Evolutionary conservation across 169 alveolate genomes (phyloP), one percentile per base, ranked within the genome.

Genomic region (Cryptosporidium bovis): DNA sequence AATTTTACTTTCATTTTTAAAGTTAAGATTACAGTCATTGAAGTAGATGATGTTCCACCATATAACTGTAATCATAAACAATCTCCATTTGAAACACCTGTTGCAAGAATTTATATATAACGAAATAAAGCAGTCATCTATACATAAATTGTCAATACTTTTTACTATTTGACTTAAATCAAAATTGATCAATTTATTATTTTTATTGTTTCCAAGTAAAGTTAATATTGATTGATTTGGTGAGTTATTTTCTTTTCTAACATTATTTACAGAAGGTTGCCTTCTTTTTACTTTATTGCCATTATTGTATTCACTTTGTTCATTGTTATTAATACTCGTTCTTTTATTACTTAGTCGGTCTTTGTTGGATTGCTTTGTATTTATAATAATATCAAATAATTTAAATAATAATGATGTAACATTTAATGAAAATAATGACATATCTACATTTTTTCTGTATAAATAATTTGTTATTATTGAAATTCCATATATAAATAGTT

Each of bases 21-120:
- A 6, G 0, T 40, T 8, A 40, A 40, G 4, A 6, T 40, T 40
- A 40, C 48, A 8, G 1, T 40, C 10, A 8, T 36, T 44, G 46
- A 12, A 33, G 56, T 69, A 16, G 6, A 62, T 16, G 8, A 69
- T 44, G 16, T 69, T 69, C 40, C 60, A 69, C 83, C 83, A 69
- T n/a, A 69, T 29, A 33, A 69, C 31, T 40, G 36, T 6, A 1
- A 69, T 51, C 68, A 56, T 56, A 24, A 69, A 18, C 1, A 69
- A 18, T 33, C 44, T 69, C 83, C 83, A 69, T 18, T 56, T 51
- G 24, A 40, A 3, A n/a, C 83, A 69, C 15, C 16, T 53, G 15
- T 44, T 24, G n/a, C 83, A 69, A 18, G 64, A 53, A 5, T 53
- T 53, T 53, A n/a, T 53, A 12, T 53, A 53, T 53, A 53, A 13